phyloP scores from a whole-genome alignment of 164 flowering plant genomes.

The Aristolochia californica region DNA sequence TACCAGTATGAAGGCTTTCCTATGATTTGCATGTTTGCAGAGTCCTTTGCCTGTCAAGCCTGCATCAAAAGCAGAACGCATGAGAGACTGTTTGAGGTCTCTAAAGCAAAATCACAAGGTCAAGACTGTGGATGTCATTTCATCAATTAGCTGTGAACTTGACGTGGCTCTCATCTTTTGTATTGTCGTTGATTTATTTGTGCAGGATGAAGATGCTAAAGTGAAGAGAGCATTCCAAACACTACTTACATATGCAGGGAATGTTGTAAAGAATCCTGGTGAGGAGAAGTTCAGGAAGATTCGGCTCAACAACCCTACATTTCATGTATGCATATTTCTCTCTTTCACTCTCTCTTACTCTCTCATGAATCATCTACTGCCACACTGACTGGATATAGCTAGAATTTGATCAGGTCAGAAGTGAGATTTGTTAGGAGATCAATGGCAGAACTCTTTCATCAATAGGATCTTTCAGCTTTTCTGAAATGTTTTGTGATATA shows the following conservation, averaged over 20 bases:
- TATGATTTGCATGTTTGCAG: constrained; percentile 23
- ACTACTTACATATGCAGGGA: constrained; percentile 71
- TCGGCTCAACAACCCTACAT: constrained; percentile 51
- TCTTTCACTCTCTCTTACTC: too few species aligned
- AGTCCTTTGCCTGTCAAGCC: constrained; percentile 70
- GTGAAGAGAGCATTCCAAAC: constrained; percentile 97
- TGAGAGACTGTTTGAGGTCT: constrained; percentile 86
- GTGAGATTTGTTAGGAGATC: too few species aligned
- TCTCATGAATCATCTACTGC: too few species aligned
- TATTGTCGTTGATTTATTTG: not conserved
- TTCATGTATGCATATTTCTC: constrained; percentile 48
- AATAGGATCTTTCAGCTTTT: too few species aligned
- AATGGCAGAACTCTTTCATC: too few species aligned
- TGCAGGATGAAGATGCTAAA: constrained; percentile 86
- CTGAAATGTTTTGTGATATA: not conserved
- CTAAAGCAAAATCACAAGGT: constrained; percentile 90
- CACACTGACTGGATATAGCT: too few species aligned
- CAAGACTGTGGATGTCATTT: constrained; percentile 5
- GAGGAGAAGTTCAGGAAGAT: constrained; percentile 96
- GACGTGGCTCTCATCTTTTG: not conserved
- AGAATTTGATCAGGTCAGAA: too few species aligned
- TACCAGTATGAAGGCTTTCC: not conserved
- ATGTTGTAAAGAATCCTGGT: constrained; percentile 71
- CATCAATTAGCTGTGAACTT: not conserved
- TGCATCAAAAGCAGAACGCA: constrained; percentile 83